A percentile compares a stretch with the other conserved stretches of the same genome.
Evolutionary conservation across 306 rosid genomes (phyloP).

Genomic region (Nissolia schottii): DNA sequence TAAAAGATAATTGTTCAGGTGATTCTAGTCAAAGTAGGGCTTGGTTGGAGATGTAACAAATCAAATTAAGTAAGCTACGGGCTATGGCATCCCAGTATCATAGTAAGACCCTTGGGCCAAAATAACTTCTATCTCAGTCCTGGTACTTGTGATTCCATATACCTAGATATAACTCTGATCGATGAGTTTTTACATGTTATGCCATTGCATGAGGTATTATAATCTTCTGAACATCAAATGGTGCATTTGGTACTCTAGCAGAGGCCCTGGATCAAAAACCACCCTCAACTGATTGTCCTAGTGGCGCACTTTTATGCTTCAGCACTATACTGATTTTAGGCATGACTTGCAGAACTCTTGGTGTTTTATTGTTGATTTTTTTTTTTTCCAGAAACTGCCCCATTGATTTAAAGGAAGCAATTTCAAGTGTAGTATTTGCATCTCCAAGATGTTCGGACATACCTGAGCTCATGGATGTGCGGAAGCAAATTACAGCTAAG

Average conservation of each 20-base stretch:
- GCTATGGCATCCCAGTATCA: neutral
- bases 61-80: neutral
- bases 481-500: slow-evolving; percentile 69
- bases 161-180: neutral
- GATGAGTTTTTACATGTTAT: neutral
- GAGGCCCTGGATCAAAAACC: neutral
- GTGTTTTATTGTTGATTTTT: neutral
- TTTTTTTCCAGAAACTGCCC: slow-evolving; percentile 66
- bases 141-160: neutral
- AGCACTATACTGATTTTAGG: neutral
- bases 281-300: slow-evolving; percentile 4
- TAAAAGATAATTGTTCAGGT: neutral
- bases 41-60: neutral
- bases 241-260: neutral
- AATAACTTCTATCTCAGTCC: neutral
- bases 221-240: neutral
- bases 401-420: slow-evolving; percentile 89
- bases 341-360: neutral
- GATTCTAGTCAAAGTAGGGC: neutral
- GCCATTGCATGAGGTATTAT: neutral
- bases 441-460: slow-evolving; percentile 85
- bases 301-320: slow-evolving; percentile 1
- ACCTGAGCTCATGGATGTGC: slow-evolving; percentile 78
- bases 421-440: slow-evolving; percentile 84
- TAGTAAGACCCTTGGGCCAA: neutral